Percentiles rank a stretch among this genome's conserved stretches.
Evolutionary conservation across 331 rosid genomes (phyloP).

Genomic region (Stylosanthes scabra): DNA sequence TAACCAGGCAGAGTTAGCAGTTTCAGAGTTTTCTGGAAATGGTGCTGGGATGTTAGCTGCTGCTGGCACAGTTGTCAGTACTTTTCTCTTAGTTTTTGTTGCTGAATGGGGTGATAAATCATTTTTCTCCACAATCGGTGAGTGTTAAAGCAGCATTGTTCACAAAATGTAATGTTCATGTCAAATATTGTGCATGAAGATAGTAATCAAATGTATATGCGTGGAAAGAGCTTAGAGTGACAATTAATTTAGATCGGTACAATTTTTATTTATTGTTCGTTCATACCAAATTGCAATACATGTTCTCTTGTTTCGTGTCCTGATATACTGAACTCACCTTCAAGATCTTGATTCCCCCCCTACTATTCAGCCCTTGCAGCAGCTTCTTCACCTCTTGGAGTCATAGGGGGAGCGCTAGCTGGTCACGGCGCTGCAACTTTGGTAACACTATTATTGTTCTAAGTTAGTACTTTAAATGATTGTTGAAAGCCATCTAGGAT

Average conservation of each 20-base stretch:
- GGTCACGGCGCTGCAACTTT: constrained; percentile 94
- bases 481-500: background rate
- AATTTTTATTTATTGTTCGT: constrained; percentile 24
- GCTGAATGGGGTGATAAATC: constrained; percentile 99
- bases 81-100: constrained; percentile 86
- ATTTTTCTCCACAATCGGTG: constrained; percentile 97
- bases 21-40: constrained; percentile 87
- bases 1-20: constrained; percentile 95
- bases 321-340: constrained; percentile 23
- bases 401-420: constrained; percentile 93
- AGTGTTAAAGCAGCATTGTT: constrained; percentile 39
- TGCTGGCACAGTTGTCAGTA: constrained; percentile 79
- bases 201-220: constrained; percentile 14
- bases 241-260: constrained; percentile 10
- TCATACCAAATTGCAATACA: constrained; percentile 2
- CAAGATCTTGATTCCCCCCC: constrained; percentile 32
- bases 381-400: constrained; percentile 98
- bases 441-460: constrained; percentile 53
- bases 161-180: constrained; percentile 12
- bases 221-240: constrained; percentile 9
- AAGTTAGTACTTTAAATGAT: background rate
- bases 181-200: constrained; percentile 3
- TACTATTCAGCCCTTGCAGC: constrained; percentile 88
- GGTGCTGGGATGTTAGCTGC: constrained; percentile 88
- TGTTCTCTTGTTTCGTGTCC: constrained; percentile 15